Conservation (phyloP, 2,329 filamentous ascomycete genomes). For the Sarocladium kiliense region DNA sequence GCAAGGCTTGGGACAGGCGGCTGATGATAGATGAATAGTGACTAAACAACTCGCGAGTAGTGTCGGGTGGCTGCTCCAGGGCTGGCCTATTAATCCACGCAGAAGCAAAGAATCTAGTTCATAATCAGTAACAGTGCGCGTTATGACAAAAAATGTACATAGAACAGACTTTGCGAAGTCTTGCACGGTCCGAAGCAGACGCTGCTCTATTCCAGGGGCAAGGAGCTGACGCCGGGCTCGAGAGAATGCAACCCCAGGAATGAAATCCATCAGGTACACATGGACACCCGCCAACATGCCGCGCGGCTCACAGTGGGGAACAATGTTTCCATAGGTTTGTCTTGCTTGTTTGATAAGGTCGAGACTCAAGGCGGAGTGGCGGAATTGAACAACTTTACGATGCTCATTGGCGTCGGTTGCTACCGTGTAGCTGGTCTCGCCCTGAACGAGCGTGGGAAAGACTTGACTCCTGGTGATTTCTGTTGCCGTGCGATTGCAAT, state of each 20-base stretch:
- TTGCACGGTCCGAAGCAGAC: constrained; percentile 11
- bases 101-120: constrained; percentile 16
- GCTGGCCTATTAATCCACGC: constrained; percentile 13
- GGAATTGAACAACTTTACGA: constrained; percentile 16
- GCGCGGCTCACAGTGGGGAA: constrained; percentile 11
- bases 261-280: constrained; percentile 14
- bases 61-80: constrained; percentile 5
- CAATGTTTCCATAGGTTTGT: constrained; percentile 12
- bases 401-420: constrained; percentile 1
- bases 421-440: constrained; percentile 16
- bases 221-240: constrained; percentile 11
- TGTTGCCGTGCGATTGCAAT: constrained; percentile 13
- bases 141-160: background rate
- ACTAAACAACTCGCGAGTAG: constrained; percentile 3
- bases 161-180: constrained; percentile 14
- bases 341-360: constrained; percentile 12
- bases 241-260: constrained; percentile 14
- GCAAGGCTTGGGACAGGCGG: constrained; percentile 12
- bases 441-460: constrained; percentile 15
- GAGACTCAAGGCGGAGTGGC: constrained; percentile 12
- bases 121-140: background rate
- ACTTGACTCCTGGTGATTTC: constrained; percentile 11
- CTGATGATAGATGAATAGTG: constrained; percentile 13
- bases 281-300: constrained; percentile 11
- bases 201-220: constrained; percentile 9